A percentile compares a stretch with the other conserved stretches of the same genome.
These are phyloP conservation scores for Xylaria sp. DNA, from an alignment of 2,329 filamentous ascomycete genomes.

Conservation along the genomic window DNA sequence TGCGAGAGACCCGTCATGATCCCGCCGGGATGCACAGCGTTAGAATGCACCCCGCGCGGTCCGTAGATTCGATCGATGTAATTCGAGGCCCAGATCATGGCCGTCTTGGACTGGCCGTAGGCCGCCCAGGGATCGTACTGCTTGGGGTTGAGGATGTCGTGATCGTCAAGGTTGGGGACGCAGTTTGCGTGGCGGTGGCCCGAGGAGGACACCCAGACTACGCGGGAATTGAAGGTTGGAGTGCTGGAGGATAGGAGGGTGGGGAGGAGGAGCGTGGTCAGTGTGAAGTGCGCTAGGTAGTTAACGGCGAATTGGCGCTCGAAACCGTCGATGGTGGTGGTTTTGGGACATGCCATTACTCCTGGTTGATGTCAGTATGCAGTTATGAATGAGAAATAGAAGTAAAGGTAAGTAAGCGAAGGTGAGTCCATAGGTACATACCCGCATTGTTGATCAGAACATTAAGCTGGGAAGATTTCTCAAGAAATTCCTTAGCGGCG, in stretches of 20 bases:
- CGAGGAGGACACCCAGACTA: slow-evolving; percentile 50
- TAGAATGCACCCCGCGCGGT: slow-evolving; percentile 45
- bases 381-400: too few species aligned
- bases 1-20: slow-evolving; percentile 42
- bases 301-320: slow-evolving; percentile 57
- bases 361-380: slow-evolving; percentile 4
- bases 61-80: slow-evolving; percentile 52
- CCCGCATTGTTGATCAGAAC: slow-evolving; percentile 28
- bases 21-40: slow-evolving; percentile 50
- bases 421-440: background rate
- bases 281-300: slow-evolving; percentile 57
- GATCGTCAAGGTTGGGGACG: slow-evolving; percentile 38
- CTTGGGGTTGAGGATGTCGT: slow-evolving; percentile 46
- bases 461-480: slow-evolving; percentile 21
- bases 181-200: slow-evolving; percentile 43
- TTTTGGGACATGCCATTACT: slow-evolving; percentile 19
- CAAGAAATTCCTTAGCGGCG: slow-evolving; percentile 19
- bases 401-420: too few species aligned
- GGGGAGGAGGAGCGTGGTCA: slow-evolving; percentile 54
- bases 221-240: slow-evolving; percentile 47
- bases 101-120: slow-evolving; percentile 52
- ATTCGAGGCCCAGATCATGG: slow-evolving; percentile 53
- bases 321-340: slow-evolving; percentile 48
- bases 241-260: slow-evolving; percentile 47
- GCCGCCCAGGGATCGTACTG: slow-evolving; percentile 40